Evolutionary conservation across 441 rosid genomes (phyloP).

Genomic region (Brassica hybrid): DNA sequence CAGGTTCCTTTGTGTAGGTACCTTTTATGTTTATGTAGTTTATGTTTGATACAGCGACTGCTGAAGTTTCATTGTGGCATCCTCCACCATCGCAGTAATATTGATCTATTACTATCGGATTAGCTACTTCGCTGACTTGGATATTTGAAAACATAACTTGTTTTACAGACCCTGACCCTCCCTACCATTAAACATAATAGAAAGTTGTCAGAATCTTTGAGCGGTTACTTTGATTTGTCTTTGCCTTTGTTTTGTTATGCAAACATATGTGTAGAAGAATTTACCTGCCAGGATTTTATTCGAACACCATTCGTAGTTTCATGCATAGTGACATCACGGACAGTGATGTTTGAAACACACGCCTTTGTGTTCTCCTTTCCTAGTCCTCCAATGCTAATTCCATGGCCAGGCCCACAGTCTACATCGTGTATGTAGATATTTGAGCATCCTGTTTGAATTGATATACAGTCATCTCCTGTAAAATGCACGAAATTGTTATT

Average conservation of each 20-base stretch:
- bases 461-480: slow-evolving; percentile 87
- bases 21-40: slow-evolving; percentile 73
- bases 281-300: slow-evolving; percentile 97
- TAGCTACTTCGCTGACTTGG: slow-evolving; percentile 69
- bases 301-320: slow-evolving; percentile 75
- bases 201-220: slow-evolving; percentile 22
- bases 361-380: slow-evolving; percentile 72
- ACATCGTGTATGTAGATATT: slow-evolving; percentile 67
- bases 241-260: slow-evolving; percentile 15
- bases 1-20: slow-evolving; percentile 69
- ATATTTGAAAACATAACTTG: slow-evolving; percentile 81
- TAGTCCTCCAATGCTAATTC: slow-evolving; percentile 88
- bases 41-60: slow-evolving; percentile 75
- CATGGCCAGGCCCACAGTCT: slow-evolving; percentile 93
- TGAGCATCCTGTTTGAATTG: slow-evolving; percentile 85
- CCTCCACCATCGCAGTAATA: slow-evolving; percentile 69
- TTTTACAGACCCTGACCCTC: slow-evolving; percentile 78
- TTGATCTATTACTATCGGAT: slow-evolving; percentile 86
- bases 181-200: slow-evolving; percentile 49
- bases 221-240: slow-evolving; percentile 8
- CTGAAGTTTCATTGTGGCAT: slow-evolving; percentile 72
- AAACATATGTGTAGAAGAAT: neutral
- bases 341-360: slow-evolving; percentile 81
- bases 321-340: slow-evolving; percentile 70
- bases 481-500: slow-evolving; percentile 23